Percentiles rank a stretch among this genome's conserved stretches.
These are phyloP conservation scores for Setaria italica DNA, from an alignment of 202 grass and related monocot genomes.

Conservation along the genomic window DNA sequence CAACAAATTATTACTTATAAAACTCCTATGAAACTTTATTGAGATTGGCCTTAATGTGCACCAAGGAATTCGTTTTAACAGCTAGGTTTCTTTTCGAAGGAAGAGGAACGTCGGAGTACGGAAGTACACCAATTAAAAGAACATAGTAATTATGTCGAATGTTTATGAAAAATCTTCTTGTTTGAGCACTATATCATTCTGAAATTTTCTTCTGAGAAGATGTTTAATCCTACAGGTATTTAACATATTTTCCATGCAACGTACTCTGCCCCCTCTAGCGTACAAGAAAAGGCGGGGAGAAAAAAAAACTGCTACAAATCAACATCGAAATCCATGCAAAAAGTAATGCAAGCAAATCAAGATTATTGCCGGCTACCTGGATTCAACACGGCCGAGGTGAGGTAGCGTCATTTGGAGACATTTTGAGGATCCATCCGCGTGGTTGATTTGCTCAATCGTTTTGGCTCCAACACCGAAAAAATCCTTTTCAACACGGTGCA, in stretches of 20 bases:
- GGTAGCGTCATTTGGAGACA: not conserved
- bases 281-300: no score
- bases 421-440: constrained; percentile 3
- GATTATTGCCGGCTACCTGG: no score
- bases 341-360: not conserved
- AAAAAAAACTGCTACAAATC: not conserved
- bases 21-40: not conserved
- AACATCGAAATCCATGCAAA: not conserved
- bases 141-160: not conserved
- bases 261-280: not conserved
- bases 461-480: not conserved
- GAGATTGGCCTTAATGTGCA: not conserved
- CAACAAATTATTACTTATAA: not conserved
- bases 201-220: not conserved
- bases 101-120: not conserved
- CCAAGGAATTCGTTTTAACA: not conserved
- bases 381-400: not conserved
- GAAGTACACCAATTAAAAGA: not conserved
- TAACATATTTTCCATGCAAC: not conserved
- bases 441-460: not conserved
- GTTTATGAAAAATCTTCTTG: not conserved
- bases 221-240: not conserved
- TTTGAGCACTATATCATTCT: not conserved
- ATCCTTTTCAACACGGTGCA: not conserved
- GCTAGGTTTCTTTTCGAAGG: no score